A percentile compares a stretch with the other conserved stretches of the same genome.
phyloP scores from a whole-genome alignment of 257 asterid species.

The Solanum virginianum region DNA sequence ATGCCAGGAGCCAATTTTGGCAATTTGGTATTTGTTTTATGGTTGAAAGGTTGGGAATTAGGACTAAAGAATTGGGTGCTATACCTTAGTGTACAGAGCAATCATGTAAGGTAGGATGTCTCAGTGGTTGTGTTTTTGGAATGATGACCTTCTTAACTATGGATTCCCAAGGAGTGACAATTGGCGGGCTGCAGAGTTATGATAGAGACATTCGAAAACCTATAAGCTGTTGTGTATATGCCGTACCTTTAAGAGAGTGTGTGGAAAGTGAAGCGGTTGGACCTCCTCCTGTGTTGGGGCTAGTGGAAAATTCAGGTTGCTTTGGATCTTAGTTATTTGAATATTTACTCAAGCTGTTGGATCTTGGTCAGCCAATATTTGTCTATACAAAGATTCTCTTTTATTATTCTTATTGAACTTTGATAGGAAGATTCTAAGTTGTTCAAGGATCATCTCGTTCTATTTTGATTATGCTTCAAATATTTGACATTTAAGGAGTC shows the following conservation, averaged over 20 bases:
- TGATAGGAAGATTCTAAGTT: neutral
- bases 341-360: neutral
- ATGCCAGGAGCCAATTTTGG: neutral
- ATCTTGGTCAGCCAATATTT: neutral
- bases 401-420: neutral
- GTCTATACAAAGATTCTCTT: neutral
- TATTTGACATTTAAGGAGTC: neutral
- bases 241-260: neutral
- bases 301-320: neutral
- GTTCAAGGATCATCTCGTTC: neutral
- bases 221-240: neutral
- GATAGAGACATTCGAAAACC: neutral
- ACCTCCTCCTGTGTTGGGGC: neutral
- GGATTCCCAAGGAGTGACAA: neutral
- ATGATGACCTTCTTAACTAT: neutral
- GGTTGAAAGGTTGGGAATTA: neutral
- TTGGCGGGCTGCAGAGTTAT: neutral
- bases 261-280: neutral
- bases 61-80: neutral
- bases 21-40: neutral
- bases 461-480: neutral
- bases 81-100: neutral
- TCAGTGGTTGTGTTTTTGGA: neutral
- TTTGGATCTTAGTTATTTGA: neutral
- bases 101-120: neutral